Evolutionary conservation across 495 filamentous ascomycete genomes (phyloP).

Genomic region (Parathielavia appendiculata): DNA sequence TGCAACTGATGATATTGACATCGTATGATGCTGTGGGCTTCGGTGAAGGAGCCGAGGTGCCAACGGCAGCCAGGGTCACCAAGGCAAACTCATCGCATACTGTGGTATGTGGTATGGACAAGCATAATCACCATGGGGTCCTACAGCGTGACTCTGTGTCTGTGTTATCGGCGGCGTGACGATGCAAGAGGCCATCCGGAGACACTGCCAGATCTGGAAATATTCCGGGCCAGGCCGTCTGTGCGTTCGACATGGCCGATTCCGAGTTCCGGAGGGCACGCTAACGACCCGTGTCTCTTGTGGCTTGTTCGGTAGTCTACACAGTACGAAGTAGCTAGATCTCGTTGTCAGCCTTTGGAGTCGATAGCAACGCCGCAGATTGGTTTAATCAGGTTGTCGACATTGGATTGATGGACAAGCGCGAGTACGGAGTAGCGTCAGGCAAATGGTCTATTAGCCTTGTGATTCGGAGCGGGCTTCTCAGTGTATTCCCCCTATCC

Average conservation of each 20-base stretch:
- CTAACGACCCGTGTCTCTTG: background rate
- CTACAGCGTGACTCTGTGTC: background rate
- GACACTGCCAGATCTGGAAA: constrained; percentile 12
- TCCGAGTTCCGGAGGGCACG: background rate
- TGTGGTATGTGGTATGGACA: too few species aligned
- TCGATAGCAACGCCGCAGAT: constrained; percentile 1
- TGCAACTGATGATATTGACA: background rate
- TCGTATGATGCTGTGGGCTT: background rate
- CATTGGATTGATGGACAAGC: constrained; percentile 16
- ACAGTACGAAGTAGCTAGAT: background rate
- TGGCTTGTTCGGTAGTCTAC: constrained; percentile 3
- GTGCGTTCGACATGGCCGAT: background rate
- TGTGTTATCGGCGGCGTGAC: constrained; percentile 9
- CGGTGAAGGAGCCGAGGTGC: background rate
- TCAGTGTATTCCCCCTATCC: too few species aligned
- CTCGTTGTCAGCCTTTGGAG: background rate
- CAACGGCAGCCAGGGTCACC: background rate
- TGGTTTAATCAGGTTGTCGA: constrained; percentile 12
- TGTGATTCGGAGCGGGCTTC: background rate
- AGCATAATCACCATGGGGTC: too few species aligned
- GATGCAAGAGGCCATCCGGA: constrained; percentile 10
- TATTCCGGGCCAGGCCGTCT: constrained; percentile 3
- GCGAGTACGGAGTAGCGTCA: constrained; percentile 16
- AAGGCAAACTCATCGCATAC: too few species aligned
- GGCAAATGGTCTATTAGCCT: constrained; percentile 5